Conservation (phyloP, 129 eudicot genomes). For the Artemisia annua region DNA sequence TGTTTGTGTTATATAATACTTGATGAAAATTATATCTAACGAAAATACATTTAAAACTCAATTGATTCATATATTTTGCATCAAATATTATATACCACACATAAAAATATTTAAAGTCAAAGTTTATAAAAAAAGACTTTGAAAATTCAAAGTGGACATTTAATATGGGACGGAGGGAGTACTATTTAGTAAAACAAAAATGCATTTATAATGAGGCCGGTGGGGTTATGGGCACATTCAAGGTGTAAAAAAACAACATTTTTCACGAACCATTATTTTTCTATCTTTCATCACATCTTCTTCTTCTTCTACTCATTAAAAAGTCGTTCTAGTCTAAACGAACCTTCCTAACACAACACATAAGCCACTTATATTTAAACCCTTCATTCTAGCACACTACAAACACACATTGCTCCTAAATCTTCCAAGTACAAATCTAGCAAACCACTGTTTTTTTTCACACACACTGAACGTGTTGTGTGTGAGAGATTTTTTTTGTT, state of each 20-base stretch:
- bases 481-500: constrained; percentile 12
- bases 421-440: not conserved
- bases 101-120: no score
- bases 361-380: constrained; percentile 21
- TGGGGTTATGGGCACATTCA: constrained; percentile 10
- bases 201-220: not conserved
- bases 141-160: no score
- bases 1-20: no score
- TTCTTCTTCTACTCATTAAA: not conserved
- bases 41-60: no score
- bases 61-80: no score
- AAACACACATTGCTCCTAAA: constrained; percentile 23
- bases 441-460: constrained; percentile 9
- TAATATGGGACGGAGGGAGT: no score
- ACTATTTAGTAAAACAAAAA: no score
- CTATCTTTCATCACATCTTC: not conserved
- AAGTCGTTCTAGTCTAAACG: constrained; percentile 13
- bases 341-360: constrained; percentile 20
- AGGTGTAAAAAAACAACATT: constrained; percentile 7
- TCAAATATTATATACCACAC: no score
- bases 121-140: no score
- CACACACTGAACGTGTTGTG: constrained; percentile 24
- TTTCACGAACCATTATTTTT: not conserved
- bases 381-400: constrained; percentile 5
- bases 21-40: no score